These are phyloP conservation scores for Trapa incisa DNA, from an alignment of 345 rosid species.

Conservation along the genomic window DNA sequence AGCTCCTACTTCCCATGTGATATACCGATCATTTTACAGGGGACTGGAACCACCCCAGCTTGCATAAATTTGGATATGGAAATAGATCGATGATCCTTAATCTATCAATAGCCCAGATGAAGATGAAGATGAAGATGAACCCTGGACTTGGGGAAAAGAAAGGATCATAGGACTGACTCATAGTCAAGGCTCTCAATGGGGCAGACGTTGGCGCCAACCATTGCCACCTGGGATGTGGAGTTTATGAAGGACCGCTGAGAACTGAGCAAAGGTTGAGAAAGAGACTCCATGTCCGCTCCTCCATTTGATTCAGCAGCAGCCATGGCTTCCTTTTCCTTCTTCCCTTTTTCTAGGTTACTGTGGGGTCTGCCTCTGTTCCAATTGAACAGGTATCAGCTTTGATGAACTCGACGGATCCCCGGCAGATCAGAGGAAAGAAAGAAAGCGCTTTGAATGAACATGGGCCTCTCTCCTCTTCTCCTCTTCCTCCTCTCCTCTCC, in stretches of 20 bases:
- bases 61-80: neutral
- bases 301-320: neutral
- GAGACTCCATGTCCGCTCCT: conserved; percentile 29
- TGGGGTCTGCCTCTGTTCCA: neutral
- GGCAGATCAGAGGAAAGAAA: too few species aligned
- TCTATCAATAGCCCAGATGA: neutral
- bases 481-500: too few species aligned
- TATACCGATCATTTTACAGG: too few species aligned
- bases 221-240: conserved; percentile 87
- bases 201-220: conserved; percentile 69
- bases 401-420: neutral
- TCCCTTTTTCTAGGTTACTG: conserved; percentile 1
- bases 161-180: conserved; percentile 31
- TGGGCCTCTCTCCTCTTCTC: too few species aligned
- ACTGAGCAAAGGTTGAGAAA: conserved; percentile 36
- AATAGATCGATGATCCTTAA: neutral
- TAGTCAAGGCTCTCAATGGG: conserved; percentile 93
- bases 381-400: neutral
- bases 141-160: neutral
- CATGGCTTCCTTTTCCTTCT: conserved; percentile 1
- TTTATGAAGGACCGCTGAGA: conserved; percentile 35
- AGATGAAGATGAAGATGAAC: neutral
- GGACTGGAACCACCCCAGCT: neutral
- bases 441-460: too few species aligned
- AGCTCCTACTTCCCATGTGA: neutral